Evolutionary conservation across 2,329 filamentous ascomycete species (phyloP), one percentile per base, ranked within the genome.

Genomic region (Alternaria sp.): DNA sequence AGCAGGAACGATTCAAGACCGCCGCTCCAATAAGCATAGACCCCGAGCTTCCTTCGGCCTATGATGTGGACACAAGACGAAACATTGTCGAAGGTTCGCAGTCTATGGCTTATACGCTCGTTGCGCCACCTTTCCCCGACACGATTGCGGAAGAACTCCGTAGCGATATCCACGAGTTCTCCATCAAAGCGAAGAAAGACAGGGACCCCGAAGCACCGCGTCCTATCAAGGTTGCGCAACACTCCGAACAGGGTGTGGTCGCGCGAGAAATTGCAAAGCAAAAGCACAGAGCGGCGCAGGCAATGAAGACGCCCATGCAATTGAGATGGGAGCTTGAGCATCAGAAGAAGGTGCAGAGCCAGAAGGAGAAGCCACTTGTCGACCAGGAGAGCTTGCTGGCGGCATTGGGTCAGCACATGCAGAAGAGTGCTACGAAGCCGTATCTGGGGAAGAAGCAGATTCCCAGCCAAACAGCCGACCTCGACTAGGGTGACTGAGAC

Each of bases 141-240:
- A 82, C 81, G n/a, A 87, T 97, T 40, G 86, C 97, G 68, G 90
- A 97, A 78, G 95, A 98, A 84, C 85, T 98, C 17, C 66, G 90
- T 71, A 88, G 87, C 73, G 96, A 94, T 88, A 67, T 72, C 30
- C 61, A 63, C 46, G 63, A 71, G 74, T 93, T 90, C 57, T 86
- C 92, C 51, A 93, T 97, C 82, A 91, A 93, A 57, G 77, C 79
- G 59, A 77, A 80, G 56, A 79, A 80, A 65, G 77, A 78, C 52
- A 78, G 79, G 63, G 78, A 77, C 57, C 73, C 73, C 53, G 74
- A 80, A 61, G 74, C 54, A 50, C 62, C 65, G n/a, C 65, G 53
- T 47, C 57, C 49, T 47, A 64, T 32, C 23, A 64, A 62, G 59
- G 50, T 57, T 17, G 58, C 60, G 46, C 45, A 44, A 53, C 49